Conservation (phyloP, 768 basidiomycete genomes). For the Lactarius deliciosus region DNA sequence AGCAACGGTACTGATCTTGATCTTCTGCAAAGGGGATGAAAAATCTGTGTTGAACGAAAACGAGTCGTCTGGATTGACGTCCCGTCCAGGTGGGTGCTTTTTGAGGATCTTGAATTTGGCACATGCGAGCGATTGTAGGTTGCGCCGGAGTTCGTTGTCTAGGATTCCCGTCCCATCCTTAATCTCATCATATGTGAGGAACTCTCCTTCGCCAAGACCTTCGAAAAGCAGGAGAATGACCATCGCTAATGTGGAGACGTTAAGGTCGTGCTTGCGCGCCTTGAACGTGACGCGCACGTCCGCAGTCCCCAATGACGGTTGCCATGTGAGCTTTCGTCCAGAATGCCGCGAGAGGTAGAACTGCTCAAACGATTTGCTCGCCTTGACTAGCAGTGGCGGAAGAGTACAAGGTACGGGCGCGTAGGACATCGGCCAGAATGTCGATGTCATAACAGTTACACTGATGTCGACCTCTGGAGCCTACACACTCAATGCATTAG, state of each 20-base stretch:
- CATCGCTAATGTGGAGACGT: slow-evolving; percentile 86
- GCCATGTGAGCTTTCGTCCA: slow-evolving; percentile 90
- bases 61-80: slow-evolving; percentile 69
- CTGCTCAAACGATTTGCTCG: slow-evolving; percentile 76
- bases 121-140: slow-evolving; percentile 93
- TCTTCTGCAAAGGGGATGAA: slow-evolving; percentile 75
- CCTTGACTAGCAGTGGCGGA: slow-evolving; percentile 58
- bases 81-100: slow-evolving; percentile 87
- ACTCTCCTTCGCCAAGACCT: slow-evolving; percentile 60
- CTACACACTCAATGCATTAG: slow-evolving; percentile 41
- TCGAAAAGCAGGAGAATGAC: slow-evolving; percentile 90
- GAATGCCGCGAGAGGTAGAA: slow-evolving; percentile 90
- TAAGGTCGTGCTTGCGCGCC: slow-evolving; percentile 78
- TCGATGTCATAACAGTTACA: slow-evolving; percentile 93
- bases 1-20: slow-evolving; percentile 91
- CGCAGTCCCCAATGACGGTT: slow-evolving; percentile 83
- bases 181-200: slow-evolving; percentile 81
- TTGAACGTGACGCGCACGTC: slow-evolving; percentile 87
- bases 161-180: slow-evolving; percentile 70
- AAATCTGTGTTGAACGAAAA: slow-evolving; percentile 92
- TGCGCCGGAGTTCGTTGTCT: slow-evolving; percentile 80
- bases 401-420: slow-evolving; percentile 64
- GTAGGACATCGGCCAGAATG: slow-evolving; percentile 90
- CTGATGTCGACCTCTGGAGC: slow-evolving; percentile 74
- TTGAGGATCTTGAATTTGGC: slow-evolving; percentile 90